Evolutionary conservation across 805 yeast genomes (phyloP).

Genomic region (Saccharomycopsis fibuligera): DNA sequence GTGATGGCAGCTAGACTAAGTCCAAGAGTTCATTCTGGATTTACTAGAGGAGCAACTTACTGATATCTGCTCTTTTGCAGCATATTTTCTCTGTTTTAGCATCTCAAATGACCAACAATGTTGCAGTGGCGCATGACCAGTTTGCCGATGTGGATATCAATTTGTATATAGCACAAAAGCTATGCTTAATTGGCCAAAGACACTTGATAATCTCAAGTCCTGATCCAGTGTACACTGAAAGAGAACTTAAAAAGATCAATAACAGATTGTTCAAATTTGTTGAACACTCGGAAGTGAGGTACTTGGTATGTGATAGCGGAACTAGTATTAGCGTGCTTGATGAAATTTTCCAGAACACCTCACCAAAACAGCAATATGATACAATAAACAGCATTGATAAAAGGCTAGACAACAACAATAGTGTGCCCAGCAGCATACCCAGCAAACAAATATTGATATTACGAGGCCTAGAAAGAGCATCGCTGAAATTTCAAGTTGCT

Average conservation of each 20-base stretch:
- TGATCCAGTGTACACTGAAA: conserved; percentile 15
- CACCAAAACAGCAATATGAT: too few relatives aligned
- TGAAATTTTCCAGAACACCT: neutral
- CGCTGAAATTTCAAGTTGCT: conserved; percentile 13
- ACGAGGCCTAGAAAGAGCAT: conserved; percentile 16
- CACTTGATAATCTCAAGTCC: conserved; percentile 17
- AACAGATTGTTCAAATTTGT: neutral
- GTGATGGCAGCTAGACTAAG: too few relatives aligned
- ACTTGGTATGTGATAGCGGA: conserved; percentile 6
- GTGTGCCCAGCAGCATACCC: neutral
- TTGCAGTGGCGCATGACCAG: too few relatives aligned
- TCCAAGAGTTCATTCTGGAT: too few relatives aligned
- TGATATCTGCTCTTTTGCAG: too few relatives aligned
- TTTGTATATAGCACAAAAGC: conserved; percentile 11
- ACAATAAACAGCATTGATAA: too few relatives aligned
- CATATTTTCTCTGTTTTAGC: too few relatives aligned
- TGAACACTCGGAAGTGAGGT: neutral
- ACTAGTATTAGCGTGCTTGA: neutral
- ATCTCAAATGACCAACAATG: too few relatives aligned
- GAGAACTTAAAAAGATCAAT: conserved; percentile 11
- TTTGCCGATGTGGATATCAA: conserved; percentile 5
- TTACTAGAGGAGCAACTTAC: too few relatives aligned
- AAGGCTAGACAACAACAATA: too few relatives aligned
- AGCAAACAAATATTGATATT: conserved; percentile 8
- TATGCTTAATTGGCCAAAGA: conserved; percentile 16